Evolutionary conservation across 139 green algal genomes (phyloP), one percentile per base, ranked within the genome.

Genomic region (Raphidocelis subcapitata): DNA sequence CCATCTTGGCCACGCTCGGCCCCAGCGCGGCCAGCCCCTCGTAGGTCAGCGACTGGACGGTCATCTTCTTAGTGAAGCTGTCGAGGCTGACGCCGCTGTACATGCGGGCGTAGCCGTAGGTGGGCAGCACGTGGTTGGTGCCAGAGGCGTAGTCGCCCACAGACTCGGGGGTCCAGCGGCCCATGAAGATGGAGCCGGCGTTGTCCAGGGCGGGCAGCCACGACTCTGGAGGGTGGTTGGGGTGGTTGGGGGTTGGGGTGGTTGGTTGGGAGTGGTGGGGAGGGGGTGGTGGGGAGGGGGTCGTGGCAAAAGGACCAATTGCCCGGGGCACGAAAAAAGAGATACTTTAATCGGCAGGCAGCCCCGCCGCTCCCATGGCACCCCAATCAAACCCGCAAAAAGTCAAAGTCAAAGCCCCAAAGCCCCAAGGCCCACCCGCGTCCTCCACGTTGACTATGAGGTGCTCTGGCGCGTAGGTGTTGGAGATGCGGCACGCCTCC

Each of bases 51-150:
- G 65, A 86, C 82, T 99, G 95, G 51, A 99, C 95, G 5, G 95
- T 99, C 83, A 99, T 98, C 84, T 96, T 95, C 85, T 98, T 99
- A 60, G 90, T 80, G 80, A 99, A 99, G 1, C 86, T 86, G 76
- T 99, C 96, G 49, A 99, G 79, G 10, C 79, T 92, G 1, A 99
- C 96, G 1, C 96, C 96, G 56, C 81, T 91, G 86, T 99, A 99
- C 96, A 99, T 99, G 52, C 91, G 86, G 10, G 95, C 90, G 73
- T 99, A 99, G 56, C 93, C 96, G 79, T 99, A 99, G 10, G 96
- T 99, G 5, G 96, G 96, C 69, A 99, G 84, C 68, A 94, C 85
- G 84, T 99, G 96, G 87, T 99, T 99, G 56, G 96, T 99, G 57
- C 96, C 95, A 36, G 84, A 94, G 33, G 96, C 96, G 77, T 99